A percentile compares a stretch with the other conserved stretches of the same genome.
phyloP scores from a whole-genome alignment of 441 rosid genomes.

The Cnidoscolus chayamansa region DNA sequence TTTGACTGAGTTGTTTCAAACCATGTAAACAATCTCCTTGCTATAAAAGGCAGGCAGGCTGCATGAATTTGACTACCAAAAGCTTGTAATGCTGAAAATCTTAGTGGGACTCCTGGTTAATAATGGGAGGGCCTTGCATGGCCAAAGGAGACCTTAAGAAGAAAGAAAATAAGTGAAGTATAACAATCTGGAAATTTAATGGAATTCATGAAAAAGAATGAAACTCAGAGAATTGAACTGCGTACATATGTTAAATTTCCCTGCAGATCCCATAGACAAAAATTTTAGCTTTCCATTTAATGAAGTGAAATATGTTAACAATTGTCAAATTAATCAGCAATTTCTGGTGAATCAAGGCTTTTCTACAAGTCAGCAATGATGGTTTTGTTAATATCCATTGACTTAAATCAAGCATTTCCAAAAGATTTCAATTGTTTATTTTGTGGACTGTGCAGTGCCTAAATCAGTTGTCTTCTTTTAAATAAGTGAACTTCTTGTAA shows the following conservation, averaged over 20 bases:
- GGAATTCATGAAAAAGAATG: background rate
- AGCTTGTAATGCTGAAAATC: background rate
- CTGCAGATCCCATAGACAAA: background rate
- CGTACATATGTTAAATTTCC: background rate
- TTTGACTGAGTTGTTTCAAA: background rate
- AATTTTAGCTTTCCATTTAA: background rate
- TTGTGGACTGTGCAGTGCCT: background rate
- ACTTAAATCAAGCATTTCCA: background rate
- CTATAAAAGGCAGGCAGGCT: background rate
- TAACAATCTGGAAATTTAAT: background rate
- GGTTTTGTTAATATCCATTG: background rate
- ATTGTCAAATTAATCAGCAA: background rate
- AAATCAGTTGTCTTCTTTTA: background rate
- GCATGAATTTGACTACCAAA: background rate
- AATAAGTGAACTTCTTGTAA: background rate
- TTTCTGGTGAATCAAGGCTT: background rate
- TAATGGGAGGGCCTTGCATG: background rate
- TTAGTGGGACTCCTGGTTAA: background rate
- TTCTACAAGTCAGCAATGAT: background rate
- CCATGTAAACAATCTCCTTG: background rate
- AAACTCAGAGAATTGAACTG: background rate
- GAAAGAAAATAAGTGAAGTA: constrained; percentile 1
- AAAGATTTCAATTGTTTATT: background rate
- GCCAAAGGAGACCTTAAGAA: background rate
- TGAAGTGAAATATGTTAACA: background rate